Evolutionary conservation across 2,329 filamentous ascomycete species (phyloP).

Genomic region (Colletotrichum sp.): DNA sequence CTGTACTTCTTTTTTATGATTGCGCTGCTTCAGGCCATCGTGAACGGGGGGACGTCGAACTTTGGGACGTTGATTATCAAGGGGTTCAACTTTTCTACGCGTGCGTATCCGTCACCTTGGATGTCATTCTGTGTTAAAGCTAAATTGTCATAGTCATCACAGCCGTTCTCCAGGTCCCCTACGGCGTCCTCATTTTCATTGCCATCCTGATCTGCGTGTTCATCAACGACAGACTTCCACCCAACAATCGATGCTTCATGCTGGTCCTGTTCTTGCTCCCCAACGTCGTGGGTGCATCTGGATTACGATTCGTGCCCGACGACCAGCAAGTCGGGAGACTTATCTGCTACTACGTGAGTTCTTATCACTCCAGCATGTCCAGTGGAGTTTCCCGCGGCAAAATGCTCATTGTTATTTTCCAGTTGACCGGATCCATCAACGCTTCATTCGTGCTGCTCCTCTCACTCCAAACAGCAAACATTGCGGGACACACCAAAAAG

Average conservation of each 20-base stretch:
- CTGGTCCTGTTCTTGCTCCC: background rate
- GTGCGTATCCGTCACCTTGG: background rate
- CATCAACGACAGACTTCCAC: background rate
- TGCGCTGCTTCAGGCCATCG: background rate
- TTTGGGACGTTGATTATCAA: background rate
- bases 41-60: background rate
- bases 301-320: background rate
- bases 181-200: background rate
- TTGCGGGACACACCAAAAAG: background rate
- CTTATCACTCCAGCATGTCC: background rate
- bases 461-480: background rate
- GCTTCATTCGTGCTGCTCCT: background rate
- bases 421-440: background rate
- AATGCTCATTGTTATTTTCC: background rate
- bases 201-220: background rate
- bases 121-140: accelerated
- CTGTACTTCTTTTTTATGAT: background rate
- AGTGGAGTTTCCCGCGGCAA: background rate
- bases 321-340: background rate
- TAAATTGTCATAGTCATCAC: background rate
- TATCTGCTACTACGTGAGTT: background rate
- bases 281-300: background rate
- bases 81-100: background rate
- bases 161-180: accelerated
- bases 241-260: background rate